Conservation (phyloP, 140 eudicot genomes). For the Bidens hawaiensis region DNA sequence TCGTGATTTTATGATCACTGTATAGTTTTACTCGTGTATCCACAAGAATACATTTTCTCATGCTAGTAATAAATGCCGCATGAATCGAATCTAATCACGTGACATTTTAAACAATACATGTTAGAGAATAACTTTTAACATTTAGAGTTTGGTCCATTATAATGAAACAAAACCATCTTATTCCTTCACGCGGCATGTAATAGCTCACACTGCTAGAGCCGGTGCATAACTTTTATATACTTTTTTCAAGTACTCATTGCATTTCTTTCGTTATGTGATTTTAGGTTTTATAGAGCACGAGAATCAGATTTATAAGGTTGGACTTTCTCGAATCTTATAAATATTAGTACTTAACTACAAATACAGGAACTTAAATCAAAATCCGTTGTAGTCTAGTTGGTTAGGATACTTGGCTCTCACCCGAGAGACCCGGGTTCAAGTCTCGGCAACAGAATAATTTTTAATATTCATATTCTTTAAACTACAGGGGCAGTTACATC, state of each 20-base stretch:
- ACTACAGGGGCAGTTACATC: neutral
- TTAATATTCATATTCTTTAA: neutral
- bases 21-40: too few species aligned
- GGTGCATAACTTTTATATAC: neutral
- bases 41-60: too few species aligned
- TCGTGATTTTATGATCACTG: too few species aligned
- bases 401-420: constrained; percentile 99
- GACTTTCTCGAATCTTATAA: too few species aligned
- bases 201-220: neutral
- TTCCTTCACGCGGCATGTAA: neutral
- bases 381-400: constrained; percentile 99
- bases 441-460: constrained; percentile 83
- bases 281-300: too few species aligned
- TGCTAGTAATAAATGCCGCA: too few species aligned
- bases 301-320: neutral
- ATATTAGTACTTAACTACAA: neutral
- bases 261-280: neutral
- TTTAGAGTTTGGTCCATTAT: neutral
- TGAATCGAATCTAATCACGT: too few species aligned
- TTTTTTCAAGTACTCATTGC: neutral
- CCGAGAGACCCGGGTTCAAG: constrained; percentile 99
- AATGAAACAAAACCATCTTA: neutral
- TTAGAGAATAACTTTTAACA: neutral
- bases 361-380: too few species aligned
- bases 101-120: too few species aligned